Evolutionary conservation across 805 yeast genomes (phyloP).

Genomic region (Komagataella phaffii): DNA sequence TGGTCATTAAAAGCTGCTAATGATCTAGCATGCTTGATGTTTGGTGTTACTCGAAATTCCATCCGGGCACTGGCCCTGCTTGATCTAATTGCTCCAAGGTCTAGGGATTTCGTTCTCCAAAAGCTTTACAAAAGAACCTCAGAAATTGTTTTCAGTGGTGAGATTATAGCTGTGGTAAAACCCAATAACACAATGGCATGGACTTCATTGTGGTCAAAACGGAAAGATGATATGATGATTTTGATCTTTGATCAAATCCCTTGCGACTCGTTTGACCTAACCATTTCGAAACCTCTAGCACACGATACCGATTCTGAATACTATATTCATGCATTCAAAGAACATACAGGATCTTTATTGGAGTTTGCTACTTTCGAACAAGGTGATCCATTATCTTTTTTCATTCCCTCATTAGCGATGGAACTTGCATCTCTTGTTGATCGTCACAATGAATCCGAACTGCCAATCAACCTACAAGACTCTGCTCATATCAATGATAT

Average conservation of each 20-base stretch:
- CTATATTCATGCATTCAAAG: constrained; percentile 11
- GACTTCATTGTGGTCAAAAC: constrained; percentile 88
- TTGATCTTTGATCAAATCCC: constrained; percentile 83
- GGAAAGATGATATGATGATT: constrained; percentile 54
- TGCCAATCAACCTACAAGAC: constrained; percentile 17
- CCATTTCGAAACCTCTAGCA: constrained; percentile 23
- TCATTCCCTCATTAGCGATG: constrained; percentile 1
- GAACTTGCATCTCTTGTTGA: constrained; percentile 5
- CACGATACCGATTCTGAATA: constrained; percentile 7
- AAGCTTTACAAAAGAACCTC: constrained; percentile 26
- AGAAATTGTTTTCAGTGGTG: constrained; percentile 65
- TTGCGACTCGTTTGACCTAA: constrained; percentile 50
- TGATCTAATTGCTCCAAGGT: constrained; percentile 69
- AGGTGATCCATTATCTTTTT: not conserved
- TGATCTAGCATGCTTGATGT: constrained; percentile 77
- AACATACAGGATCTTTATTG: constrained; percentile 11
- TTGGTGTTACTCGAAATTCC: constrained; percentile 63
- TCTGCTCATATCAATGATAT: constrained; percentile 35
- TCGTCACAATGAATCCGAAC: not conserved
- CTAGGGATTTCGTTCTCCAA: constrained; percentile 54
- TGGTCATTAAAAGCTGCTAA: constrained; percentile 78
- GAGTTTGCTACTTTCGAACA: constrained; percentile 1
- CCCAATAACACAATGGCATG: constrained; percentile 57
- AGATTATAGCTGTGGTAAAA: constrained; percentile 66
- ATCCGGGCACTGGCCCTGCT: constrained; percentile 50